Evolutionary conservation across 306 rosid species (phyloP), one percentile per base, ranked within the genome.

Genomic region (Castanea crenata): DNA sequence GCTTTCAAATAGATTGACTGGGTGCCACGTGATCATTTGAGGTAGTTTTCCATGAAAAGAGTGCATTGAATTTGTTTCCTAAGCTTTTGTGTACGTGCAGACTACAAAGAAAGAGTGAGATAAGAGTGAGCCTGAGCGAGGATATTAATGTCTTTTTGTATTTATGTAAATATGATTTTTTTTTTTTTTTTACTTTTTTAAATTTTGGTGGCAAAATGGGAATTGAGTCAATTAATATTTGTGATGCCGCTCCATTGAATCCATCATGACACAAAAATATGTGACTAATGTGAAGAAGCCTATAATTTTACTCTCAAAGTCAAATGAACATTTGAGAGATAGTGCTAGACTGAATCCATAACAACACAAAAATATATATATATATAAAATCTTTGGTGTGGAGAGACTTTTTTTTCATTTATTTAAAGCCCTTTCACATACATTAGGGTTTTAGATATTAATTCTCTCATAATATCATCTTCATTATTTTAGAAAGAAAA

Each of bases 161-260:
- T 51, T 56, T 56, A 29, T 82, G 80, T 85, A 79, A 84, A 83
- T 87, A 88, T 81, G 35, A 67, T 85, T 76, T 59, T 78, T 59
- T 23, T n/a, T n/a, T 21, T 21, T 25, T 25, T 25, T 25, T 25
- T 25, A 64, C 78, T 73, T 58, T 57, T 54, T 54, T 7, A 27
- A 51, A 58, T 57, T 79, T n/a, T 49, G 74, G 54, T 59, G 71
- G 57, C 49, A 79, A 6, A 1, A 21, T 62, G 63, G 63, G 27
- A 18, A 27, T 61, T 57, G 19, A 5, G 6, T 38, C 46, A 38
- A 38, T 38, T 38, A 38, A 38, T 7, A 7, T 38, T 7, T 38
- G 46, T 1, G 46, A 7, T 38, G 0, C 10, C 6, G 44, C 44
- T 38, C 44, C 3, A 38, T 38, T 38, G 46, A 38, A 38, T 38